Percentiles rank a stretch among this genome's conserved stretches.
These are phyloP conservation scores for Lepidium aucheri DNA, from an alignment of 345 rosid species.

Conservation along the genomic window DNA sequence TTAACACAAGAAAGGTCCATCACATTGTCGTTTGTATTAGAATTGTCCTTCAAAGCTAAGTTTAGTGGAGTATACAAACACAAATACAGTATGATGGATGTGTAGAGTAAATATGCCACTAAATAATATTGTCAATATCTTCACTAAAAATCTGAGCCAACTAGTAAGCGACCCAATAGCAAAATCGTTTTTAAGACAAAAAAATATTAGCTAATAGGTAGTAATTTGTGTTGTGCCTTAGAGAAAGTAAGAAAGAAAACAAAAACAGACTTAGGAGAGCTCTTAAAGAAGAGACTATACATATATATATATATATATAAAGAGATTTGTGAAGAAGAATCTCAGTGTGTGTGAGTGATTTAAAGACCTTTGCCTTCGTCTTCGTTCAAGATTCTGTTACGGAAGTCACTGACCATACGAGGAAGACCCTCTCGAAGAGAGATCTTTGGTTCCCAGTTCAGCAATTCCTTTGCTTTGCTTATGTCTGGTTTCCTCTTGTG, in stretches of 20 bases:
- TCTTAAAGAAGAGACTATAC: constrained; percentile 26
- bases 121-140: neutral
- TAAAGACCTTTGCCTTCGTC: constrained; percentile 67
- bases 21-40: neutral
- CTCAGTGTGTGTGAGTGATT: neutral
- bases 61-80: neutral
- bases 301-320: constrained; percentile 13
- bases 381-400: constrained; percentile 75
- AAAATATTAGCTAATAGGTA: neutral
- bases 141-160: neutral
- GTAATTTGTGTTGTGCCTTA: neutral
- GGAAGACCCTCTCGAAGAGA: constrained; percentile 81
- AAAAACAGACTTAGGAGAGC: constrained; percentile 10
- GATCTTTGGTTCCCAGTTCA: constrained; percentile 93
- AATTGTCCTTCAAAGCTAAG: neutral
- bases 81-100: neutral
- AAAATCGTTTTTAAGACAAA: neutral
- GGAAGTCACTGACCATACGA: constrained; percentile 88
- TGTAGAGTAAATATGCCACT: neutral
- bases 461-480: constrained; percentile 75
- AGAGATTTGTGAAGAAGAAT: neutral
- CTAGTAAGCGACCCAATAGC: neutral
- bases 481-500: constrained; percentile 95
- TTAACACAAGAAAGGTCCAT: neutral
- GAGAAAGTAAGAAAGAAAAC: neutral